Conservation (phyloP, 1,284 basidiomycete genomes). For the Megacollybia platyphylla region DNA sequence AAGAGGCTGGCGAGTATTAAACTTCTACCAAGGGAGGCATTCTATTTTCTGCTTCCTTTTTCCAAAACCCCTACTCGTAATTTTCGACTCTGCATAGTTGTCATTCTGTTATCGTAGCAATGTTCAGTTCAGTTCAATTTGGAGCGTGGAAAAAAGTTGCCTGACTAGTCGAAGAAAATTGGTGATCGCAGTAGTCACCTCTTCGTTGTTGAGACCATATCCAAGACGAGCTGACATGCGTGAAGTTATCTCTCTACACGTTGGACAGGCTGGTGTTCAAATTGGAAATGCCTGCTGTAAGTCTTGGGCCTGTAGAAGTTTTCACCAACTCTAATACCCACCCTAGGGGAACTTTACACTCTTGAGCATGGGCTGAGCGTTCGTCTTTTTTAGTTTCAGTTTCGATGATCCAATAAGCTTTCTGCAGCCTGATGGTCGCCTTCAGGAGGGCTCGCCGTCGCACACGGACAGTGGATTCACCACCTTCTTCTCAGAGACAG, state of each 20-base stretch:
- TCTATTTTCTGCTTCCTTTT: constrained; percentile 14
- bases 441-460: constrained; percentile 58
- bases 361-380: constrained; percentile 95
- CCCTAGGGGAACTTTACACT: constrained; percentile 91
- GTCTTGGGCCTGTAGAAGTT: constrained; percentile 15
- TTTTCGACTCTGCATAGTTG: constrained; percentile 4
- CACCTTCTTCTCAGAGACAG: constrained; percentile 91
- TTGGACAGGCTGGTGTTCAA: constrained; percentile 91
- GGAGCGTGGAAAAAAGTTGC: neutral
- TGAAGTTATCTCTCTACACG: constrained; percentile 88
- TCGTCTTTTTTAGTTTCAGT: constrained; percentile 18
- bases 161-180: neutral
- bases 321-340: constrained; percentile 11
- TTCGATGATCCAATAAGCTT: constrained; percentile 8
- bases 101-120: neutral
- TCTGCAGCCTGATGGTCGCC: constrained; percentile 66
- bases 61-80: constrained; percentile 2
- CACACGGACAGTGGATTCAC: constrained; percentile 86
- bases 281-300: constrained; percentile 92
- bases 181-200: neutral
- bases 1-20: constrained; percentile 72
- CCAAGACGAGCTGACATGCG: constrained; percentile 35
- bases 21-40: constrained; percentile 12
- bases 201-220: neutral
- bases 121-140: neutral